Conservation (phyloP, 352 stramenopile genomes). For the Globisporangium megalacanthum region DNA sequence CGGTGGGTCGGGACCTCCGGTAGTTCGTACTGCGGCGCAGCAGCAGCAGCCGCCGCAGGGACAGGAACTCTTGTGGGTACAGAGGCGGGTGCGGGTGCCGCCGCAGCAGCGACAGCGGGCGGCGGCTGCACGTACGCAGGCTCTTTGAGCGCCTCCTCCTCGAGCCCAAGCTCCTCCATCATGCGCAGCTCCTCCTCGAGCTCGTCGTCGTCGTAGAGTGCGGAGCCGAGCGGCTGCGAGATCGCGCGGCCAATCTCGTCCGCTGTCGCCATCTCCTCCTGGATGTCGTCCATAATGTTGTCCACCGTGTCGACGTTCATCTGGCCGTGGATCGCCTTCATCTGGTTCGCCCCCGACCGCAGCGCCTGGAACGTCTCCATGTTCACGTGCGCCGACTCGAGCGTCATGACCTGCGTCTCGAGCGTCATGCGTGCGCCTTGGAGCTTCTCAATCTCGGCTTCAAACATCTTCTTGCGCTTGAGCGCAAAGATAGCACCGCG, state of each 20-base stretch:
- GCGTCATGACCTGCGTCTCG: constrained; percentile 90
- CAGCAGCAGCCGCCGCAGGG: constrained; percentile 18
- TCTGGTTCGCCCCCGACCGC: constrained; percentile 88
- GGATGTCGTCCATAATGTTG: constrained; percentile 98
- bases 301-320: constrained; percentile 97
- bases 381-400: constrained; percentile 92
- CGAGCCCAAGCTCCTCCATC: constrained; percentile 90
- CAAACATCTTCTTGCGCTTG: constrained; percentile 99
- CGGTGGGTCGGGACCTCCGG: constrained; percentile 73
- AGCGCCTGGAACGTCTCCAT: constrained; percentile 97
- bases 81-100: constrained; percentile 9
- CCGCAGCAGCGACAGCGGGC: constrained; percentile 15
- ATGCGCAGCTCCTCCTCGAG: constrained; percentile 92
- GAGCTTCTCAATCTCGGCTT: constrained; percentile 98
- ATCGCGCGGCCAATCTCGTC: constrained; percentile 94
- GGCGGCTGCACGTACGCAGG: constrained; percentile 18
- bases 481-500: constrained; percentile 96
- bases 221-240: constrained; percentile 90
- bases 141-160: constrained; percentile 75
- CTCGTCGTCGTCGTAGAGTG: constrained; percentile 93
- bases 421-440: constrained; percentile 96
- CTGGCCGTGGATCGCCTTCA: constrained; percentile 94
- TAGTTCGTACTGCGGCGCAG: constrained; percentile 52
- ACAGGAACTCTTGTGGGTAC: constrained; percentile 13
- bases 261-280: constrained; percentile 95